Evolutionary conservation across 345 rosid genomes (phyloP), one percentile per base, ranked within the genome.

Genomic region (Pistacia integerrima): DNA sequence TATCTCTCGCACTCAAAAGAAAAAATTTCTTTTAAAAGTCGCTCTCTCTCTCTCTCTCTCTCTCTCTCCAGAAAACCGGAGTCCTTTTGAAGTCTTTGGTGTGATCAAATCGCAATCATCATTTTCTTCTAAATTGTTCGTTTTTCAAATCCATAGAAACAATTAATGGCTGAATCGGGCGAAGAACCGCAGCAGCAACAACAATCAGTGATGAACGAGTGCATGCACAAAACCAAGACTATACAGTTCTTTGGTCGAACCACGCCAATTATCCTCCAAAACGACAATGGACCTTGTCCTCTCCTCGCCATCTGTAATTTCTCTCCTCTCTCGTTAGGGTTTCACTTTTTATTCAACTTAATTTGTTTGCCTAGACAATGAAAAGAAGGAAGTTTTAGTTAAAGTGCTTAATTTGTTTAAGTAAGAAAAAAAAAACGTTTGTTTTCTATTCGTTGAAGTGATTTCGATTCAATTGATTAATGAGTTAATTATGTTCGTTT

Each of bases 271-370:
- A 75, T 96, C 74, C 98, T 96, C 76, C 98, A 96, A 76, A 96
- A 93, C 85, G 98, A 93, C 83, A 96, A 96, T 83, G 99, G 99
- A 74, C 98, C 99, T 64, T 96, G 99, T 75, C 99, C 99, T 82
- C 87, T 93, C 49, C 92, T 96, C 48, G 99, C 99, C 78, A 96
- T 96, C 80, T 96, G 99, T 95, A 90, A 79, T 73, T 51, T 36
- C 54, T 56, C 18, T 30, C 12, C 6, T 72, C 69, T 60, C 51
- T 54, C n/a, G 41, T 52, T 80, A 76, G 85, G 87, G 80, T 80
- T 84, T 75, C 74, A n/a, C 49, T 4, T 73, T 16, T 5, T 10
- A 14, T 22, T 20, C 18, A 16, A 60, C 20, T 36, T 64, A 18
- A 55, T 44, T 67, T 18, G 66, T 54, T 79, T 18, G 46, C 25